Evolutionary conservation across 768 basidiomycete genomes (phyloP).

Genomic region (Auricularia heimuer): DNA sequence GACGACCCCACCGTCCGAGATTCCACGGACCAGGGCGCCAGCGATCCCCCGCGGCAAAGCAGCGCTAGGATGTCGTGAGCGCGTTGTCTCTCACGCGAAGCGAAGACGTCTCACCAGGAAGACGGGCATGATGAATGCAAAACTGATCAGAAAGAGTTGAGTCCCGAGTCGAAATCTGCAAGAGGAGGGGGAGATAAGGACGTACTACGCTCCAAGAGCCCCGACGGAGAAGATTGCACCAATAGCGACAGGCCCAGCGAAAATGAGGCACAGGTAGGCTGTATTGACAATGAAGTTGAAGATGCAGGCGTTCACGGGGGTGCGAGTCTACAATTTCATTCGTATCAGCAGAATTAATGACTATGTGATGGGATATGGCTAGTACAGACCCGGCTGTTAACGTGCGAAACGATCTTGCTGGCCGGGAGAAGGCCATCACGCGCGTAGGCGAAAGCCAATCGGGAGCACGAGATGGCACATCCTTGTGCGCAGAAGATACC

Average conservation of each 20-base stretch:
- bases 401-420: not conserved
- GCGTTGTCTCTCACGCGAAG: not conserved
- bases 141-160: not conserved
- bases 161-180: not conserved
- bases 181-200: not conserved
- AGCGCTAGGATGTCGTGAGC: not conserved
- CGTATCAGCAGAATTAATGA: no score
- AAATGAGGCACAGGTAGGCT: slow-evolving; percentile 7
- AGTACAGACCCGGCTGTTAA: not conserved
- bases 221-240: slow-evolving; percentile 6
- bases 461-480: slow-evolving; percentile 3
- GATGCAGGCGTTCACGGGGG: slow-evolving; percentile 6
- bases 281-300: slow-evolving; percentile 9
- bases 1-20: slow-evolving; percentile 7
- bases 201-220: slow-evolving; percentile 4
- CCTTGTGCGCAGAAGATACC: slow-evolving; percentile 7
- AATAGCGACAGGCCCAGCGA: slow-evolving; percentile 7
- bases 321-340: not conserved
- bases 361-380: no score
- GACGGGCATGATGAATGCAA: slow-evolving; percentile 10
- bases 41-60: slow-evolving; percentile 7
- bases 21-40: slow-evolving; percentile 10
- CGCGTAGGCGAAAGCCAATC: not conserved
- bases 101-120: not conserved
- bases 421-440: no score